Percentiles rank a stretch among this genome's conserved stretches.
phyloP scores from a whole-genome alignment of 2,329 filamentous ascomycete genomes.

The Colletotrichum sp. region DNA sequence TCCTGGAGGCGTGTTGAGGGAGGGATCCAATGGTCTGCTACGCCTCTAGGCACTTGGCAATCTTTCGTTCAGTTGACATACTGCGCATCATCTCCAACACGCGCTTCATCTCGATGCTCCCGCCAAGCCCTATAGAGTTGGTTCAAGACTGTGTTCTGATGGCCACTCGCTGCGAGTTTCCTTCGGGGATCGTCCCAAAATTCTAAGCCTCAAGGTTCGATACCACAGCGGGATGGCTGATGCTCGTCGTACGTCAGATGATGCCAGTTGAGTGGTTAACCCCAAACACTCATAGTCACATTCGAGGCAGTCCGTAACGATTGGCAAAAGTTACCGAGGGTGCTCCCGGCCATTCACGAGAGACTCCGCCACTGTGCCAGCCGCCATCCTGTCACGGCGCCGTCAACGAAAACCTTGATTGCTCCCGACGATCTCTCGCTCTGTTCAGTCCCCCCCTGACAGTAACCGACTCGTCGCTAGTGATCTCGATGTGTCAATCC shows the following conservation, averaged over 20 bases:
- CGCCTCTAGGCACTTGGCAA: neutral
- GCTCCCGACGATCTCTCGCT: neutral
- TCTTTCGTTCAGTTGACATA: neutral
- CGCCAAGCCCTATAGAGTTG: neutral
- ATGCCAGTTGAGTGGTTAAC: neutral
- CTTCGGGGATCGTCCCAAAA: neutral
- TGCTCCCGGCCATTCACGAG: neutral
- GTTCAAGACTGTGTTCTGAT: neutral
- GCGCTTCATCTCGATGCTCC: neutral
- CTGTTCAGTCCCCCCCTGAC: neutral
- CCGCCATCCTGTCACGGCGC: neutral
- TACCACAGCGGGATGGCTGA: neutral
- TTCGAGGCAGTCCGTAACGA: slow-evolving; percentile 10
- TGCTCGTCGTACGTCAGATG: slow-evolving; percentile 5
- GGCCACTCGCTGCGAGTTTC: neutral
- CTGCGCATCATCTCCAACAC: neutral
- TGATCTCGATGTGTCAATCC: slow-evolving; percentile 3
- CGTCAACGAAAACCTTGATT: neutral
- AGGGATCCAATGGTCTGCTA: neutral
- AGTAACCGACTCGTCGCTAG: neutral
- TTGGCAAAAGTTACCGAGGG: neutral
- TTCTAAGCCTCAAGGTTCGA: neutral
- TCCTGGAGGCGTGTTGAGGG: neutral
- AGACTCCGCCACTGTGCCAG: neutral
- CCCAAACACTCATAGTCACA: neutral